These are phyloP conservation scores for Monilinia fructicola DNA, from an alignment of 2,329 filamentous ascomycete species.

Conservation along the genomic window DNA sequence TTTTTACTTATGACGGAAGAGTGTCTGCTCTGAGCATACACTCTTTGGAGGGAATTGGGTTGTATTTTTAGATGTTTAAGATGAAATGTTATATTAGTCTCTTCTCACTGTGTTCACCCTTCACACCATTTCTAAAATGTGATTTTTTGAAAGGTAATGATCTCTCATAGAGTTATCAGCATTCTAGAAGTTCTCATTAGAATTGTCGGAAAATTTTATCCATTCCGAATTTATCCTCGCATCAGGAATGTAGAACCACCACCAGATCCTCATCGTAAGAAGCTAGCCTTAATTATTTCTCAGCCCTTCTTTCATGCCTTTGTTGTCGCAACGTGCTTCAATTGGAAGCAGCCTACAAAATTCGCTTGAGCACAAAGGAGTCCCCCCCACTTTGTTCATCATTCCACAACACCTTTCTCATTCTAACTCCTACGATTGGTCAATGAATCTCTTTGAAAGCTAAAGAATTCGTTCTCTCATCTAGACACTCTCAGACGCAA, in stretches of 20 bases:
- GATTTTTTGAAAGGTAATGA: background rate
- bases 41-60: background rate
- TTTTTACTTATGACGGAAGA: background rate
- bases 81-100: background rate
- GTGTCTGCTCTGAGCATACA: background rate
- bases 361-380: constrained; percentile 11
- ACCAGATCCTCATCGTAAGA: background rate
- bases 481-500: background rate
- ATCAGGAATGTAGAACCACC: background rate
- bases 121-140: background rate
- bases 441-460: background rate
- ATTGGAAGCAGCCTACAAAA: constrained; percentile 14
- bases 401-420: background rate
- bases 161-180: background rate
- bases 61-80: constrained; percentile 13
- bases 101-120: background rate
- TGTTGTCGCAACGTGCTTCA: background rate
- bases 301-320: background rate
- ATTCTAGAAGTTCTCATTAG: background rate
- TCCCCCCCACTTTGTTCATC: background rate
- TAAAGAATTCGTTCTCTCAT: background rate
- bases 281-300: background rate
- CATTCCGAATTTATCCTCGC: background rate
- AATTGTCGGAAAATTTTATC: background rate
- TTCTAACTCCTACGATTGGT: background rate